A percentile compares a stretch with the other conserved stretches of the same genome.
These are phyloP conservation scores for Leptomonas pyrrhocoris DNA, from an alignment of 208 protist genomes.

Conservation along the genomic window DNA sequence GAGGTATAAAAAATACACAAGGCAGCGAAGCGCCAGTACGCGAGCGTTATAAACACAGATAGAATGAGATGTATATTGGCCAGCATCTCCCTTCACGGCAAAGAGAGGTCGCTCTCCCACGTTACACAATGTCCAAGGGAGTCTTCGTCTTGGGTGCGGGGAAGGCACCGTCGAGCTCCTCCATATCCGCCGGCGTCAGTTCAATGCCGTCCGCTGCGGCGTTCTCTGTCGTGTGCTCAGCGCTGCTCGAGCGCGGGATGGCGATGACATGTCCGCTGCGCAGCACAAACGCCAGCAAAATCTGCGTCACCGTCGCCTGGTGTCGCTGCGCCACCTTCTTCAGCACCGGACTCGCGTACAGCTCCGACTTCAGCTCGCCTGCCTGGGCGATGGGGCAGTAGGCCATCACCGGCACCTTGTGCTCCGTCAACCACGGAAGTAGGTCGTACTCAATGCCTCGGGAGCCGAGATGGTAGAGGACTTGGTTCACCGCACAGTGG, in stretches of 20 bases:
- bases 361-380: slow-evolving; percentile 50
- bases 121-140: slow-evolving; percentile 44
- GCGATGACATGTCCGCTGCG: slow-evolving; percentile 40
- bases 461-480: slow-evolving; percentile 86
- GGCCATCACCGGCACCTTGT: slow-evolving; percentile 72
- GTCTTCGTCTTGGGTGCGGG: slow-evolving; percentile 38
- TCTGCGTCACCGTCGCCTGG: slow-evolving; percentile 38
- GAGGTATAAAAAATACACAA: no score
- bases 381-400: slow-evolving; percentile 81
- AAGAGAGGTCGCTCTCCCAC: no score
- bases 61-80: no score
- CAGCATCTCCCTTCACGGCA: background rate
- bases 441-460: slow-evolving; percentile 71
- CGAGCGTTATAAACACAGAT: no score
- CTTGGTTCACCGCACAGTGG: slow-evolving; percentile 78
- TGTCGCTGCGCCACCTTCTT: slow-evolving; percentile 37
- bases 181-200: slow-evolving; percentile 42
- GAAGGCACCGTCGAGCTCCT: slow-evolving; percentile 35
- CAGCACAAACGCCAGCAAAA: slow-evolving; percentile 45
- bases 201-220: slow-evolving; percentile 48
- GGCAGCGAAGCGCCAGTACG: no score
- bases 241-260: slow-evolving; percentile 64
- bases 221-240: slow-evolving; percentile 65
- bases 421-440: slow-evolving; percentile 47
- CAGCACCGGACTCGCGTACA: slow-evolving; percentile 52